Percentiles rank a stretch among this genome's conserved stretches.
Conservation (phyloP, 2,329 filamentous ascomycete species). For the Exutisphaerella laricina region DNA sequence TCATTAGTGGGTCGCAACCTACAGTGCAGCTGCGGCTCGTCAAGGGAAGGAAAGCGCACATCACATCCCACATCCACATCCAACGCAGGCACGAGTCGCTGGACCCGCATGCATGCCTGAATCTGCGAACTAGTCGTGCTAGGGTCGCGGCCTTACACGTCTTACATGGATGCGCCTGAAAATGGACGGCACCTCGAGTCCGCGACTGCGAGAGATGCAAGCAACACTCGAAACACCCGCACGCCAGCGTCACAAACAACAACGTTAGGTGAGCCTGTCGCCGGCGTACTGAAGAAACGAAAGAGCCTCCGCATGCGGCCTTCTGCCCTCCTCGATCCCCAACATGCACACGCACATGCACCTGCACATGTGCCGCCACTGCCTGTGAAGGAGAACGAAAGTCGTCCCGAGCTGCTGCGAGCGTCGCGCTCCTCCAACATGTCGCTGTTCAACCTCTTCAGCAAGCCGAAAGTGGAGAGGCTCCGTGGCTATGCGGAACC, state of each 20-base stretch:
- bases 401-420: constrained; percentile 14
- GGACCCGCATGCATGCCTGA: constrained; percentile 11
- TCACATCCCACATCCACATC: too few species aligned
- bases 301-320: constrained; percentile 21
- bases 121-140: constrained; percentile 19
- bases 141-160: constrained; percentile 11
- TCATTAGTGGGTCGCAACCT: constrained; percentile 3
- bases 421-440: constrained; percentile 33
- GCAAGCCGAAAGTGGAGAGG: constrained; percentile 45
- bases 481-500: constrained; percentile 43
- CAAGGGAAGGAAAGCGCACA: too few species aligned
- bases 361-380: constrained; percentile 19
- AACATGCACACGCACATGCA: constrained; percentile 11
- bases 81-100: constrained; percentile 14
- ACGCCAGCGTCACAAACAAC: constrained; percentile 18
- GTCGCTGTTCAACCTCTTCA: constrained; percentile 48
- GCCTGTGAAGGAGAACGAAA: constrained; percentile 14
- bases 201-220: constrained; percentile 11
- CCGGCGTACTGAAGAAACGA: constrained; percentile 11
- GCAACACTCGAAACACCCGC: constrained; percentile 13
- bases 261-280: constrained; percentile 10
- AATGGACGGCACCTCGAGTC: constrained; percentile 10
- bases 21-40: background rate
- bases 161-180: constrained; percentile 22
- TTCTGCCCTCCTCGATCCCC: constrained; percentile 8